Evolutionary conservation across 225 moss, liverwort and hornwort genomes (phyloP), one percentile per base, ranked within the genome.

Genomic region (Bryoerythrophyllum caledonicum): DNA sequence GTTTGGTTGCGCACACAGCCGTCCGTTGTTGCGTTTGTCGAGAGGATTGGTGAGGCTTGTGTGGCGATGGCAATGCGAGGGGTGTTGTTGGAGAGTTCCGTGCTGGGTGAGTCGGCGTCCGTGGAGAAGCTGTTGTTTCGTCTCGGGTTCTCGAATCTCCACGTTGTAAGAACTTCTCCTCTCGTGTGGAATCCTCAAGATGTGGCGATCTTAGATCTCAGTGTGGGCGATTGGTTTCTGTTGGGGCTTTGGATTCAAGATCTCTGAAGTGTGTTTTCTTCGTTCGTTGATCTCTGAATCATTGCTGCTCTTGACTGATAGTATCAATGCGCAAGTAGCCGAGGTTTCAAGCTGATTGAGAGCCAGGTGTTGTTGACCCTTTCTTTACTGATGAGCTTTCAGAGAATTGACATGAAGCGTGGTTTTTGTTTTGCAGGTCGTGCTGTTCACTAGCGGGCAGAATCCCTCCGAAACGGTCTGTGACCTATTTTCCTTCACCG

Each of bases 51-150:
- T 44, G 44, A 44, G 19, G 30, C 24, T 60, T 27, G 62, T 58
- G 46, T 28, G 38, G 75, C 37, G 59, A 86, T 86, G 84, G 84
- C 40, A 63, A 82, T 77, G 24, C 52, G 65, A 49, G 84, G 84
- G 17, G 41, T 88, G 4, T 72, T 88, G 37, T 40, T 85, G 55
- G 85, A 82, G 32, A 68, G 74, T 26, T 59, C 85, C 25, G 60
- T 80, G 71, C 68, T 85, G 63, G 68, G 44, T 23, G 80, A 73
- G 49, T 71, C 85, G 15, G 52, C 75, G 2, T 77, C 85, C 20
- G 26, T 78, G 75, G 87, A 88, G 85, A 84, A 80, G 61, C 70
- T 88, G 23, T 61, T 88, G 46, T 80, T 64, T 32, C 85, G 88
- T 16, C 62, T 88, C 10, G 82, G 78, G 5, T 82, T 64, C 15